Conservation (phyloP, 345 rosid species). For the Anacardium occidentale region DNA sequence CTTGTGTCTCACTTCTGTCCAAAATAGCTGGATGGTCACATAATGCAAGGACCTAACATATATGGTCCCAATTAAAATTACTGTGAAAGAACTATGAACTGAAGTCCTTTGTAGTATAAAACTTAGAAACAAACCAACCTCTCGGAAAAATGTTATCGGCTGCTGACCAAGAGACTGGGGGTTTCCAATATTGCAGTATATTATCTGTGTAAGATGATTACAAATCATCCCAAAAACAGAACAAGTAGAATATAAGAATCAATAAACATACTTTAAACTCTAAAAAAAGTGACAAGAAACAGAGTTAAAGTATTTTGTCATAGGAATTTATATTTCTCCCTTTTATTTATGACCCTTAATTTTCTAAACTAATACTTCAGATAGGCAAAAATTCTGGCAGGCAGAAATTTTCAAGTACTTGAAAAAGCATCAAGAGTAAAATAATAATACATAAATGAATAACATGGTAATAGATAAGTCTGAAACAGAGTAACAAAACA, state of each 20-base stretch:
- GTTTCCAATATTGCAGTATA: slow-evolving; percentile 94
- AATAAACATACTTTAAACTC: background rate
- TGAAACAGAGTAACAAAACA: background rate
- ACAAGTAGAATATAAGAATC: background rate
- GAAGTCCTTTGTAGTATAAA: background rate
- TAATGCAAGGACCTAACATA: slow-evolving; percentile 78
- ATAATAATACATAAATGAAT: background rate
- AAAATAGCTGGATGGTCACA: slow-evolving; percentile 84
- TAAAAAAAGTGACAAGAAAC: background rate
- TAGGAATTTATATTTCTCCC: background rate
- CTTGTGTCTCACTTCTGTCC: slow-evolving; percentile 86
- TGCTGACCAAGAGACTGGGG: slow-evolving; percentile 95
- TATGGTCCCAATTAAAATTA: slow-evolving; percentile 19
- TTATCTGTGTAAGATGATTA: slow-evolving; percentile 46
- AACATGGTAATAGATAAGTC: background rate
- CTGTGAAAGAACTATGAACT: background rate
- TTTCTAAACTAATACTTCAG: background rate
- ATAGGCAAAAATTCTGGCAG: background rate
- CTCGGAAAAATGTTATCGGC: slow-evolving; percentile 92
- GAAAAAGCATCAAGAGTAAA: background rate
- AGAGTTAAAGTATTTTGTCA: background rate
- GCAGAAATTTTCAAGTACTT: background rate
- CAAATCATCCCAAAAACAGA: background rate
- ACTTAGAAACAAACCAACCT: slow-evolving; percentile 45
- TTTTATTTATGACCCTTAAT: background rate